A percentile compares a stretch with the other conserved stretches of the same genome.
Evolutionary conservation across 192 early-diverging fungal species (phyloP).

Genomic region (Coemansia sp.): DNA sequence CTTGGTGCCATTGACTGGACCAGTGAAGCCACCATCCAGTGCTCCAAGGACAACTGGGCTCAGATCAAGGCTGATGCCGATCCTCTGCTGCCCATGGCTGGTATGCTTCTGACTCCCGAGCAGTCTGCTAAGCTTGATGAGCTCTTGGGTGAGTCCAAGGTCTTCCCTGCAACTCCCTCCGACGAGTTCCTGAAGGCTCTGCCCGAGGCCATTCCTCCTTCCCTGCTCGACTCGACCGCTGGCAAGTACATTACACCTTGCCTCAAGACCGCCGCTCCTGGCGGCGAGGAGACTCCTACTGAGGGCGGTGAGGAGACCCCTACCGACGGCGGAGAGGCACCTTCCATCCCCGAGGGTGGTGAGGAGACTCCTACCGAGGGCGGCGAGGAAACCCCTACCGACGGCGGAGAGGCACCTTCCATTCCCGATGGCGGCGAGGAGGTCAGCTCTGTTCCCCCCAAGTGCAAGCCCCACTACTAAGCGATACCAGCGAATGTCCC

Average conservation of each 20-base stretch:
- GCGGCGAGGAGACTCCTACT: not conserved
- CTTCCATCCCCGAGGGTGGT: no score
- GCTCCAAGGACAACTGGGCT: constrained; percentile 48
- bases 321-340: no score
- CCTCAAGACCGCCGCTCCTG: constrained; percentile 1
- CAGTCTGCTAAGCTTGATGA: constrained; percentile 21
- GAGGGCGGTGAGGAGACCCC: no score
- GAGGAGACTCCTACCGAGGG: constrained; percentile 1
- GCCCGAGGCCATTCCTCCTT: constrained; percentile 38
- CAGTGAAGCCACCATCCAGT: constrained; percentile 38
- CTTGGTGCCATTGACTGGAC: constrained; percentile 51
- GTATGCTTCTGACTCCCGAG: constrained; percentile 19
- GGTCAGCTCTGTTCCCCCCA: not conserved
- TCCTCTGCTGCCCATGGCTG: constrained; percentile 37
- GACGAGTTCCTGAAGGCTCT: constrained; percentile 38
- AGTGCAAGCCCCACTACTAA: no score
- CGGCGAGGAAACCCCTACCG: no score
- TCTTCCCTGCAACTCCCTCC: constrained; percentile 37
- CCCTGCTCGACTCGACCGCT: constrained; percentile 7
- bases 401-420: no score
- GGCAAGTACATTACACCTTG: constrained; percentile 5
- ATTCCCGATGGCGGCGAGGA: not conserved
- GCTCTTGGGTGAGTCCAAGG: constrained; percentile 24
- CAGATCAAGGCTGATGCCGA: constrained; percentile 39
- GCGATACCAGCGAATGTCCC: no score